These are phyloP conservation scores for Silybum marianum DNA, from an alignment of 129 eudicot species.

Conservation along the genomic window DNA sequence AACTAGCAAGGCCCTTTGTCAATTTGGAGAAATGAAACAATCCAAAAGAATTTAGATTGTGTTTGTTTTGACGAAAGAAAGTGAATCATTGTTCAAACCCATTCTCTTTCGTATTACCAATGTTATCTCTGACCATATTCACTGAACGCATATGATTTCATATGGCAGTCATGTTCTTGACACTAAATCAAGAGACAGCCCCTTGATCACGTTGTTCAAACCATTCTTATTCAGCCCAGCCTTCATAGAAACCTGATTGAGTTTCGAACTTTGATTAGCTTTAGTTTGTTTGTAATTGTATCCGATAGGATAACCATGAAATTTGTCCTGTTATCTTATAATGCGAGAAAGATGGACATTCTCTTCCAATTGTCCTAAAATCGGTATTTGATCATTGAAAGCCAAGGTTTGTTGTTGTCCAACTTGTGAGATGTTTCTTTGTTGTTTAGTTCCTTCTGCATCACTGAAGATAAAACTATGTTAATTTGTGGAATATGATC, in stretches of 20 bases:
- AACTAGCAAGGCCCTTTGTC: not conserved
- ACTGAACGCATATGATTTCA: not conserved
- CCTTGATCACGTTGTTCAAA: not conserved
- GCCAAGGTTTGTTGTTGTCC: not conserved
- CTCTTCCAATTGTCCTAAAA: too few relatives aligned
- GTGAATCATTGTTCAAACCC: too few relatives aligned
- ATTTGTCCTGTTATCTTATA: too few relatives aligned
- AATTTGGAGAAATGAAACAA: constrained; percentile 1
- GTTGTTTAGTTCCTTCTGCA: not conserved
- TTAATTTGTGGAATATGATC: not conserved
- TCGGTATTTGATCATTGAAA: too few relatives aligned
- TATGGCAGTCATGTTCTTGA: not conserved
- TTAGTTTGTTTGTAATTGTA: not conserved
- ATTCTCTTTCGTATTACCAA: too few relatives aligned
- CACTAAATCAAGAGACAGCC: not conserved
- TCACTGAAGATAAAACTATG: not conserved
- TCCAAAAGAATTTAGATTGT: not conserved
- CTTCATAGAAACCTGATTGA: not conserved
- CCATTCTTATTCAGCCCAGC: not conserved
- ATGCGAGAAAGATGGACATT: too few relatives aligned
- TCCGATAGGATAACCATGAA: too few relatives aligned
- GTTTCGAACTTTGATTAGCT: not conserved
- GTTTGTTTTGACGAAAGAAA: constrained; percentile 8
- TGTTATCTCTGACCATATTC: not conserved
- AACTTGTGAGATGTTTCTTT: too few relatives aligned